phyloP scores from a whole-genome alignment of 2,329 filamentous ascomycete species.

The Proliferodiscus dingleyae region DNA sequence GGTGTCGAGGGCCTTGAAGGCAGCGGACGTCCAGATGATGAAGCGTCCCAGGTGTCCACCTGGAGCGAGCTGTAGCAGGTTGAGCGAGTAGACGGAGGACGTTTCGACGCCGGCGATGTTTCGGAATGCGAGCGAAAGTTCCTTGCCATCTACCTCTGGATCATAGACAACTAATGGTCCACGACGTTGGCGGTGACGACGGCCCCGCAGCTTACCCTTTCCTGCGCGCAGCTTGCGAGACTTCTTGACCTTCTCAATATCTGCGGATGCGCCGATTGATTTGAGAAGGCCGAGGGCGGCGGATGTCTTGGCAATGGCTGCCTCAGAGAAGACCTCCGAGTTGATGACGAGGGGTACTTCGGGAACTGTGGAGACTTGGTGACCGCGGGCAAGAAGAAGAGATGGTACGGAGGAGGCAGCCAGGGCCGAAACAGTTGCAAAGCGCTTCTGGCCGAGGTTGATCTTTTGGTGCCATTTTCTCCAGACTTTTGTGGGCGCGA shows the following conservation, averaged over 20 bases:
- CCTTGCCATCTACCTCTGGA: constrained; percentile 90
- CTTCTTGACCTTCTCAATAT: constrained; percentile 92
- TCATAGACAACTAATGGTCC: constrained; percentile 98
- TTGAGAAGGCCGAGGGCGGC: constrained; percentile 82
- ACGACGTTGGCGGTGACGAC: constrained; percentile 95
- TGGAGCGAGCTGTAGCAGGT: constrained; percentile 98
- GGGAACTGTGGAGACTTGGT: constrained; percentile 86
- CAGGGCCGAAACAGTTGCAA: constrained; percentile 94
- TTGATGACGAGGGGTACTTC: constrained; percentile 97
- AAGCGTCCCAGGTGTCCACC: constrained; percentile 99
- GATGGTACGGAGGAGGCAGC: constrained; percentile 93
- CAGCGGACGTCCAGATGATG: constrained; percentile 96
- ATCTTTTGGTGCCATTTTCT: constrained; percentile 99
- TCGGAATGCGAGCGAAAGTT: constrained; percentile 91
- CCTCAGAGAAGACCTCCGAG: constrained; percentile 79
- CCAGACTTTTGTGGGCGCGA: constrained; percentile 99
- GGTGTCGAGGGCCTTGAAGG: constrained; percentile 93
- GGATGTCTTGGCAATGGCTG: constrained; percentile 80
- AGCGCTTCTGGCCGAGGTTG: constrained; percentile 98
- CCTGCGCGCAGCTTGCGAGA: constrained; percentile 96
- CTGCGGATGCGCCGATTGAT: constrained; percentile 82
- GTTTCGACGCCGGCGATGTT: constrained; percentile 99
- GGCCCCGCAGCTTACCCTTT: constrained; percentile 98
- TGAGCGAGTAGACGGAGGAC: constrained; percentile 85
- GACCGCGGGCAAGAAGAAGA: constrained; percentile 93